Evolutionary conservation across 164 flowering plant genomes (phyloP).

Genomic region (Platanus orientalis): DNA sequence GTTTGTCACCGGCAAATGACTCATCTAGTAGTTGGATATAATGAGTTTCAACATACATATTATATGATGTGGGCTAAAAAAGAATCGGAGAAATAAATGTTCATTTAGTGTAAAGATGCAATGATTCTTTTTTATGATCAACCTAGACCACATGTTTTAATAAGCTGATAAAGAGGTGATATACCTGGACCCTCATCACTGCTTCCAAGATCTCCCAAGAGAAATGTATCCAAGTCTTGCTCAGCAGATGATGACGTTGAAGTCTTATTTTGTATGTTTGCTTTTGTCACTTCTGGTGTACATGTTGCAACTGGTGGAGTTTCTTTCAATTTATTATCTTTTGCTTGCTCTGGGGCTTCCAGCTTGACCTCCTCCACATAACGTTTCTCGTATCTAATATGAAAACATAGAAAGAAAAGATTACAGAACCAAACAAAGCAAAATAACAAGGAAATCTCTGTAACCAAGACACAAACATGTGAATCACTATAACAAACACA

Average conservation of each 20-base stretch:
- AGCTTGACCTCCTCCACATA: slow-evolving; percentile 50
- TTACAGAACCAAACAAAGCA: background rate
- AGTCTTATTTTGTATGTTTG: slow-evolving; percentile 29
- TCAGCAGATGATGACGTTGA: slow-evolving; percentile 55
- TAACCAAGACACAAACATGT: background rate
- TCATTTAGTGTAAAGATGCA: too few relatives aligned
- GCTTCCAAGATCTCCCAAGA: slow-evolving; percentile 90
- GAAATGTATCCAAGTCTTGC: slow-evolving; percentile 91
- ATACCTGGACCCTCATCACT: slow-evolving; percentile 86
- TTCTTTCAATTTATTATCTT: slow-evolving; percentile 30
- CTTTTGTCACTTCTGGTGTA: slow-evolving; percentile 28
- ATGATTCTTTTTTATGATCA: too few relatives aligned
- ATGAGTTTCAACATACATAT: too few relatives aligned
- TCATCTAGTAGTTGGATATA: too few relatives aligned
- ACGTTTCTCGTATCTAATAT: slow-evolving; percentile 59
- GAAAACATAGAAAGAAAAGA: slow-evolving; percentile 2
- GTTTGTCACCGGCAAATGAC: too few relatives aligned
- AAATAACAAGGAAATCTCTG: background rate
- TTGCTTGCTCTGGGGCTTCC: slow-evolving; percentile 41
- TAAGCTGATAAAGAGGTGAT: background rate
- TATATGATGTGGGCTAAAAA: too few relatives aligned
- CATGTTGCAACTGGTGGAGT: slow-evolving; percentile 28
- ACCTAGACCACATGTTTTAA: background rate
- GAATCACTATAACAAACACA: background rate
- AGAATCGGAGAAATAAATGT: too few relatives aligned